phyloP scores from a whole-genome alignment of 2,329 filamentous ascomycete species.

The Westerdykella aurantiaca region DNA sequence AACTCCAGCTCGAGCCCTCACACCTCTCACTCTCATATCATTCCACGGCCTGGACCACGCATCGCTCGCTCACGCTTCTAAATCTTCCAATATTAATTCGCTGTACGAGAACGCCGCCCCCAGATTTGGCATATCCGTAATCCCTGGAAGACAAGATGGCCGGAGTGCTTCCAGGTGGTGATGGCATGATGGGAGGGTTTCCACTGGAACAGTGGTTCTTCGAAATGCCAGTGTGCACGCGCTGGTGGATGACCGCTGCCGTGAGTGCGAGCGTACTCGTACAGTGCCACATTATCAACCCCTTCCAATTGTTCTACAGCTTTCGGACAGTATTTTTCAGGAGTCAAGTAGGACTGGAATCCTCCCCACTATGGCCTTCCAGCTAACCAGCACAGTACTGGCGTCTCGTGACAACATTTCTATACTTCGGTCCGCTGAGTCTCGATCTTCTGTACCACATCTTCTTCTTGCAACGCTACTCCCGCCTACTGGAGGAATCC shows the following conservation, averaged over 20 bases:
- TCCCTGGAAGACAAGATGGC: slow-evolving; percentile 35
- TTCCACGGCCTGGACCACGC: not conserved
- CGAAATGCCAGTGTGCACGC: slow-evolving; percentile 94
- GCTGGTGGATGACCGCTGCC: slow-evolving; percentile 94
- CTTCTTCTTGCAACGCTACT: slow-evolving; percentile 96
- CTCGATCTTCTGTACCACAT: slow-evolving; percentile 95
- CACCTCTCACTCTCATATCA: not conserved
- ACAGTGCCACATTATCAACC: slow-evolving; percentile 86
- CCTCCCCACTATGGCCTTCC: not conserved
- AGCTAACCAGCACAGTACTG: slow-evolving; percentile 64
- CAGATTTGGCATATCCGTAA: not conserved
- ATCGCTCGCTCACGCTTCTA: not conserved
- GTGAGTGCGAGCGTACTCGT: slow-evolving; percentile 82
- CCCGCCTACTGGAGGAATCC: slow-evolving; percentile 88
- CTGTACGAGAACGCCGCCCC: not conserved
- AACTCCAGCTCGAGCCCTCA: not conserved
- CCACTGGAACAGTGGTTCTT: slow-evolving; percentile 97
- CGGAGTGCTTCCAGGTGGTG: slow-evolving; percentile 39
- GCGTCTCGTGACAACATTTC: slow-evolving; percentile 91
- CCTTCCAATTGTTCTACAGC: slow-evolving; percentile 96
- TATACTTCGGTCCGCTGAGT: slow-evolving; percentile 93
- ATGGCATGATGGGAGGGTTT: slow-evolving; percentile 52
- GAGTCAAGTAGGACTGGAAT: slow-evolving; percentile 62
- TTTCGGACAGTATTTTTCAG: slow-evolving; percentile 87
- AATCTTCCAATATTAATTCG: not conserved